A percentile compares a stretch with the other conserved stretches of the same genome.
Evolutionary conservation across 305 asterid genomes (phyloP).

Genomic region (Fraxinus angustifolia): DNA sequence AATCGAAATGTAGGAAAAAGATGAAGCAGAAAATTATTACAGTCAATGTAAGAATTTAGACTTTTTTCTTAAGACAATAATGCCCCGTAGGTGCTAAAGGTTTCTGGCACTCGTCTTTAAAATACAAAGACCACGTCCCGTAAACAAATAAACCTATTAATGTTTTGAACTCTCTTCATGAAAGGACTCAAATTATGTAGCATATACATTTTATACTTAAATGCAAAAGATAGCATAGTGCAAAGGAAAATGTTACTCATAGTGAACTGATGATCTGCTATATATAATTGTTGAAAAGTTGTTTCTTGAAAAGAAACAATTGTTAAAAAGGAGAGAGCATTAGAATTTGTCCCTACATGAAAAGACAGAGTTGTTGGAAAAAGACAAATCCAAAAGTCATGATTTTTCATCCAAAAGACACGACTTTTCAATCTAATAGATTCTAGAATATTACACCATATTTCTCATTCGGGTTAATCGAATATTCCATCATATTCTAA

Average conservation of each 20-base stretch:
- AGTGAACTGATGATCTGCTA: not conserved
- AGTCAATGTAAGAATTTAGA: not conserved
- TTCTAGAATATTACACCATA: not conserved
- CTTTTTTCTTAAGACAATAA: not conserved
- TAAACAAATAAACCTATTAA: too few species aligned
- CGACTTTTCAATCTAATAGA: not conserved
- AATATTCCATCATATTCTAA: not conserved
- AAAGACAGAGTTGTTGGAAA: not conserved
- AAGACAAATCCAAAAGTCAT: not conserved
- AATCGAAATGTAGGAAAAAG: not conserved
- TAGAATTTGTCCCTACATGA: not conserved
- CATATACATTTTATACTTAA: not conserved
- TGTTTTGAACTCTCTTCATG: not conserved
- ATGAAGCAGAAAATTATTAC: not conserved
- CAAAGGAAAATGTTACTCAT: not conserved
- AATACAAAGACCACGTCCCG: not conserved
- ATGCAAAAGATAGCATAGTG: not conserved
- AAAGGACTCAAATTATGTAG: not conserved
- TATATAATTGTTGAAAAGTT: not conserved
- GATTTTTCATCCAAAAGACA: not conserved
- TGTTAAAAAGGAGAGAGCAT: not conserved
- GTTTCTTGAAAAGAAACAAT: not conserved
- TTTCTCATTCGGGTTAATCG: not conserved
- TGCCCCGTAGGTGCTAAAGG: not conserved
- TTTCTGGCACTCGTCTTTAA: not conserved